Evolutionary conservation across 169 alveolate genomes (phyloP).

Genomic region (Cytauxzoon felis): DNA sequence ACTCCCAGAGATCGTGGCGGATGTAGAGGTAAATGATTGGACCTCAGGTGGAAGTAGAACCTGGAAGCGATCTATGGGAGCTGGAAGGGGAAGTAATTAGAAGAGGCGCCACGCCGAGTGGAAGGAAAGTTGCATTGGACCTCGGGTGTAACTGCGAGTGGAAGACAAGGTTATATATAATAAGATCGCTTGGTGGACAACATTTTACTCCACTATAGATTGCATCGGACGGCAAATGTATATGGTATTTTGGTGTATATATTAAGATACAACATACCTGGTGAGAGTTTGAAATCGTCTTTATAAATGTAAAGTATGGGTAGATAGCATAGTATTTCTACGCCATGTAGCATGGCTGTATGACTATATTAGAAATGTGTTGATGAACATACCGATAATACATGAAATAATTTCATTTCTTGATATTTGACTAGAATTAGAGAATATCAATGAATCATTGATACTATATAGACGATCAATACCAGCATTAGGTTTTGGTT

Average conservation of each 20-base stretch:
- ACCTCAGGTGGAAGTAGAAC: too few relatives aligned
- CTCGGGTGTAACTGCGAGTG: too few relatives aligned
- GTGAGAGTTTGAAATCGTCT: constrained; percentile 77
- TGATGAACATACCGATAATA: constrained; percentile 21
- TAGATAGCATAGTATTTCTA: constrained; percentile 77
- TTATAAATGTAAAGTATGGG: constrained; percentile 80
- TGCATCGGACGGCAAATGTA: not conserved
- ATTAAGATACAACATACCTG: constrained; percentile 61
- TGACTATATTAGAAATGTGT: not conserved
- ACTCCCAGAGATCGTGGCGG: too few relatives aligned
- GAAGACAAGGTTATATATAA: too few relatives aligned
- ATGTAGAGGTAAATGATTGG: too few relatives aligned
- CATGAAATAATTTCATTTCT: constrained; percentile 53
- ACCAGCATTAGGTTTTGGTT: constrained; percentile 30
- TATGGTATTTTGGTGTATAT: not conserved
- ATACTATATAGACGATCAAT: not conserved
- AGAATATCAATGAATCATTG: constrained; percentile 13
- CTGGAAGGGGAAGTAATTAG: too few relatives aligned
- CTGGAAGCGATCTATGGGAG: too few relatives aligned
- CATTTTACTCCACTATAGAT: too few relatives aligned
- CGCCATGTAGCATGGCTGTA: constrained; percentile 82
- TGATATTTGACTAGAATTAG: not conserved
- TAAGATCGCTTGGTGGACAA: too few relatives aligned
- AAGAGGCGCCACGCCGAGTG: too few relatives aligned
- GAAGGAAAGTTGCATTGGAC: too few relatives aligned